phyloP scores from a whole-genome alignment of 2,329 filamentous ascomycete species.

The Colletotrichum scovillei region DNA sequence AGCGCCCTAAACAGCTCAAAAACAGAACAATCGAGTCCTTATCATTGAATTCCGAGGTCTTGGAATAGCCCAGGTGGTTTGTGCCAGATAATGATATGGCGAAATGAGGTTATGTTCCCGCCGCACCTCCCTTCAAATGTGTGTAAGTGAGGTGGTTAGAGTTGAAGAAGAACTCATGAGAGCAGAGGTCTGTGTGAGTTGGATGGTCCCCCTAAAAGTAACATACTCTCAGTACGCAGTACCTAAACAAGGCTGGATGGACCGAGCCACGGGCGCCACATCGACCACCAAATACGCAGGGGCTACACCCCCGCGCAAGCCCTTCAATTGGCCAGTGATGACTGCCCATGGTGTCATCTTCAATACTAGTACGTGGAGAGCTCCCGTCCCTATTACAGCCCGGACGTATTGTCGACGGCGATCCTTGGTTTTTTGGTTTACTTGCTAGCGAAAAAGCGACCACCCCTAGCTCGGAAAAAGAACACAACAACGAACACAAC shows the following conservation, averaged over 20 bases:
- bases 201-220: not conserved
- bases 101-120: not conserved
- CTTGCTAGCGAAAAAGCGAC: not conserved
- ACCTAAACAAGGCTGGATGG: conserved; percentile 17
- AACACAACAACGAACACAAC: not conserved
- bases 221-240: not conserved
- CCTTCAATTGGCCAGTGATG: conserved; percentile 28
- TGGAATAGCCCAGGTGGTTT: not conserved
- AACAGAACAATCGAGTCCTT: not conserved
- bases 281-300: not conserved
- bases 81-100: not conserved
- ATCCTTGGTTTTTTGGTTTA: conserved; percentile 23
- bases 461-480: conserved; percentile 21
- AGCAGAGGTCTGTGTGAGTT: not conserved
- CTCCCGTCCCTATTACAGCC: not conserved
- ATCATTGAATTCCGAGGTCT: not conserved
- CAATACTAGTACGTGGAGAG: conserved; percentile 21
- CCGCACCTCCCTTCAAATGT: conserved; percentile 1
- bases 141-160: conserved; percentile 2
- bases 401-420: not conserved
- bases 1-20: not conserved
- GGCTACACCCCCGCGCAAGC: not conserved
- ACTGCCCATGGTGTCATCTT: conserved; percentile 26
- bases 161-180: not conserved
- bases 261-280: conserved; percentile 27